These are phyloP conservation scores for Grammothele lineata DNA, from an alignment of 768 basidiomycete genomes.

Conservation along the genomic window DNA sequence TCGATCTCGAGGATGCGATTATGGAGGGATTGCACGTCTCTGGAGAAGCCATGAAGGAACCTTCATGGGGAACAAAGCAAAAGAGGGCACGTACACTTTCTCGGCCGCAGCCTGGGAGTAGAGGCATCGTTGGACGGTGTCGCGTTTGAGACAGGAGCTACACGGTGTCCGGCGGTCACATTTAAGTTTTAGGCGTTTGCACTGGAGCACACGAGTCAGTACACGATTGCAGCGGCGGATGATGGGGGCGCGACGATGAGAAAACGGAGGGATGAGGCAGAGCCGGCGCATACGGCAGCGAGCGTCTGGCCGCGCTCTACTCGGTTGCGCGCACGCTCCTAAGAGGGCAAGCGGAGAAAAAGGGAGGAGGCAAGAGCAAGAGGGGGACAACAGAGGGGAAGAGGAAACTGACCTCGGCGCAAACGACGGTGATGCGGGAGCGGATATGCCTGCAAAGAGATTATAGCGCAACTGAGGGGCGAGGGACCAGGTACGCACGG, in stretches of 20 bases:
- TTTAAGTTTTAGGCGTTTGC: conserved; percentile 84
- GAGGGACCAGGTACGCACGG: conserved; percentile 22
- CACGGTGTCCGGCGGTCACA: conserved; percentile 80
- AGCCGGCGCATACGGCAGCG: neutral
- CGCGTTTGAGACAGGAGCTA: conserved; percentile 73
- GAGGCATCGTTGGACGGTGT: conserved; percentile 65
- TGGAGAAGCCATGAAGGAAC: conserved; percentile 22
- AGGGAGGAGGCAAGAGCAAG: neutral
- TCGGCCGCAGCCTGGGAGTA: conserved; percentile 82
- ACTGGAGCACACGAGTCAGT: conserved; percentile 38
- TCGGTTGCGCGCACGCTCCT: too few species aligned
- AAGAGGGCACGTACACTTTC: conserved; percentile 59
- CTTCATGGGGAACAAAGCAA: too few species aligned
- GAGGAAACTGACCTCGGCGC: conserved; percentile 58
- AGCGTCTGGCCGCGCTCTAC: too few species aligned
- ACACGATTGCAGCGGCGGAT: neutral
- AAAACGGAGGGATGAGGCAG: neutral
- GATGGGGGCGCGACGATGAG: neutral
- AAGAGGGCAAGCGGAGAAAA: neutral
- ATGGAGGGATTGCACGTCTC: conserved; percentile 79
- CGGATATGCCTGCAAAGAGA: conserved; percentile 52
- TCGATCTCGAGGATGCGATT: conserved; percentile 76
- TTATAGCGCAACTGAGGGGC: conserved; percentile 6
- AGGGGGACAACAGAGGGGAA: neutral
- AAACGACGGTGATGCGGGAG: conserved; percentile 75